Evolutionary conservation across 257 asterid species (phyloP).

Genomic region (Avicennia marina): DNA sequence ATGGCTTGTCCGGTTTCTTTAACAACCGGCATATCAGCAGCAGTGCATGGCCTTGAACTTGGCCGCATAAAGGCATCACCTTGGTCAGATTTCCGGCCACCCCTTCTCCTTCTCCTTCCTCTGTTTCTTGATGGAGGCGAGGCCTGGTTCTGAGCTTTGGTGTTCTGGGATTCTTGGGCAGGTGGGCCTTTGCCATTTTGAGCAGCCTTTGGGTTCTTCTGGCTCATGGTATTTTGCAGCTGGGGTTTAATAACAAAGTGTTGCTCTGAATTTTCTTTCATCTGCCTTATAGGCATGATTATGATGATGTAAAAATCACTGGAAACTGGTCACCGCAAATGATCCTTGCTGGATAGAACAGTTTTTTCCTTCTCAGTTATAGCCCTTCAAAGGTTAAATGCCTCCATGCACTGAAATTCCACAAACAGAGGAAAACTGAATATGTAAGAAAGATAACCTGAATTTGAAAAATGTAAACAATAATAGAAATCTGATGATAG

Average conservation of each 20-base stretch:
- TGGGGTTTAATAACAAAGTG: slow-evolving; percentile 63
- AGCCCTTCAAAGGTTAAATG: slow-evolving; percentile 33
- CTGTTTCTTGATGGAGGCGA: slow-evolving; percentile 60
- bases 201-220: slow-evolving; percentile 40
- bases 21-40: slow-evolving; percentile 19
- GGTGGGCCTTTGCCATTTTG: slow-evolving; percentile 71
- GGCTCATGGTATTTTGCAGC: slow-evolving; percentile 42
- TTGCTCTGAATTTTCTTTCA: slow-evolving; percentile 70
- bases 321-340: slow-evolving; percentile 4
- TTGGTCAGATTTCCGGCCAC: slow-evolving; percentile 81
- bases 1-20: slow-evolving; percentile 24
- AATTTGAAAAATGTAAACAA: slow-evolving; percentile 27
- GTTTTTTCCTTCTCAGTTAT: background rate
- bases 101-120: slow-evolving; percentile 82
- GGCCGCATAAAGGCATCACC: slow-evolving; percentile 72
- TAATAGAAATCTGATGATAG: slow-evolving; percentile 35
- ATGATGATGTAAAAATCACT: slow-evolving; percentile 7
- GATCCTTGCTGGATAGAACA: slow-evolving; percentile 13
- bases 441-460: slow-evolving; percentile 49
- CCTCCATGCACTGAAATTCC: slow-evolving; percentile 51
- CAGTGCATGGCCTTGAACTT: slow-evolving; percentile 86
- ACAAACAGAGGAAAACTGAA: slow-evolving; percentile 32
- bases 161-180: slow-evolving; percentile 46
- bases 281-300: slow-evolving; percentile 85
- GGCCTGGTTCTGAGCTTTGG: slow-evolving; percentile 35